phyloP scores from a whole-genome alignment of 805 yeast species.

The Candida ovalis region DNA sequence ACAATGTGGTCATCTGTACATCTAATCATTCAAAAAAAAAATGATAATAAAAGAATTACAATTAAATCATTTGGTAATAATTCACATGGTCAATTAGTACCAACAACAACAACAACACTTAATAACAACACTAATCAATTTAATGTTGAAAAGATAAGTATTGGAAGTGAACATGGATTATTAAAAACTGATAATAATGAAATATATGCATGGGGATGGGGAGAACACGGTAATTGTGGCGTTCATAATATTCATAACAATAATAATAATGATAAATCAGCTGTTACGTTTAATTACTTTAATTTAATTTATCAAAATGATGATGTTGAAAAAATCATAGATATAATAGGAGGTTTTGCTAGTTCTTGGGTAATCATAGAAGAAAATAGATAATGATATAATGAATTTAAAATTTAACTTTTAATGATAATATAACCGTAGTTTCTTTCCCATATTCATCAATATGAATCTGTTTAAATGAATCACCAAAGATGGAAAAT shows the following conservation, averaged over 20 bases:
- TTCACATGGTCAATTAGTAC: slow-evolving; percentile 60
- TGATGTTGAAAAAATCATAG: slow-evolving; percentile 22
- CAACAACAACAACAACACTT: neutral
- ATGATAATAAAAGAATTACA: neutral
- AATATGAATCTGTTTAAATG: slow-evolving; percentile 32
- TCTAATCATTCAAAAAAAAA: slow-evolving; percentile 24
- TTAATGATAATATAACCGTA: slow-evolving; percentile 74
- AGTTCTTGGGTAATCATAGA: slow-evolving; percentile 52
- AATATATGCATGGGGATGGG: slow-evolving; percentile 94
- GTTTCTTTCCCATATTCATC: slow-evolving; percentile 81
- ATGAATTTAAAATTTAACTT: too few relatives aligned
- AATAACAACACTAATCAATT: slow-evolving; percentile 5
- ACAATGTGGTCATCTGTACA: slow-evolving; percentile 85
- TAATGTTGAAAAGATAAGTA: slow-evolving; percentile 32
- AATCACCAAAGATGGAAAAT: slow-evolving; percentile 67
- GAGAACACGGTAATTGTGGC: slow-evolving; percentile 97
- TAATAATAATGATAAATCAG: slow-evolving; percentile 25
- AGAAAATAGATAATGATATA: neutral
- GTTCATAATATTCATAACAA: too few relatives aligned
- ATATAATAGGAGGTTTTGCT: slow-evolving; percentile 62
- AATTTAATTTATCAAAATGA: slow-evolving; percentile 30
- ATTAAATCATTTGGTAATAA: slow-evolving; percentile 66
- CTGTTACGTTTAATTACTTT: slow-evolving; percentile 36
- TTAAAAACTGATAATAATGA: slow-evolving; percentile 26
- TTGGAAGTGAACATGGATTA: slow-evolving; percentile 90